These are phyloP conservation scores for Capsella rubella DNA, from an alignment of 441 rosid genomes.

Conservation along the genomic window DNA sequence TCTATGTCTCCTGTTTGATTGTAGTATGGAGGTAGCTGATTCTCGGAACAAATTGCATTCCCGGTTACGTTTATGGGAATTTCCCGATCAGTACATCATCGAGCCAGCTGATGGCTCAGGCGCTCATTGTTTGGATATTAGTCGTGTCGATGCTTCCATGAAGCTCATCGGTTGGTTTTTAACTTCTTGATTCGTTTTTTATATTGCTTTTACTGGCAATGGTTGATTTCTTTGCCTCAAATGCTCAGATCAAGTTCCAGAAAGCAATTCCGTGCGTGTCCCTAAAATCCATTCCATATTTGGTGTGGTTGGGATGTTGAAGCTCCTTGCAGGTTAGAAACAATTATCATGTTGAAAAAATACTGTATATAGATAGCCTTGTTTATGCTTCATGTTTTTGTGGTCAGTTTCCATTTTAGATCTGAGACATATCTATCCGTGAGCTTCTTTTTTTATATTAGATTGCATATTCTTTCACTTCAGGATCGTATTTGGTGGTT, in stretches of 20 bases:
- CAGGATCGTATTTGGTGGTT: slow-evolving; percentile 89
- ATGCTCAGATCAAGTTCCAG: slow-evolving; percentile 70
- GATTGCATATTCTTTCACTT: slow-evolving; percentile 35
- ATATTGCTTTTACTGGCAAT: neutral
- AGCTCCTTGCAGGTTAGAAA: slow-evolving; percentile 84
- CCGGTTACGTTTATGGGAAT: slow-evolving; percentile 84
- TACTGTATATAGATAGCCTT: neutral
- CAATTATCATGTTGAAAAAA: neutral
- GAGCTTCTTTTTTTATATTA: neutral
- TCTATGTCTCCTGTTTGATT: neutral
- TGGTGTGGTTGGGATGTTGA: slow-evolving; percentile 92
- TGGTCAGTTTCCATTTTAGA: neutral
- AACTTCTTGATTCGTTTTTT: neutral
- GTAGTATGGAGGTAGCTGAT: slow-evolving; percentile 71
- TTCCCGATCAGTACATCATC: slow-evolving; percentile 83
- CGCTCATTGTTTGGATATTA: slow-evolving; percentile 63
- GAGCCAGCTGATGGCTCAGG: slow-evolving; percentile 87
- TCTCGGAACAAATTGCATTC: slow-evolving; percentile 76
- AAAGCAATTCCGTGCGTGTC: slow-evolving; percentile 73
- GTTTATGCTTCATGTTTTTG: neutral
- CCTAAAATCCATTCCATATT: slow-evolving; percentile 82
- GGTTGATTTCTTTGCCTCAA: neutral
- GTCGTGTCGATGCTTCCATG: slow-evolving; percentile 71
- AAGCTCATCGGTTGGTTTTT: slow-evolving; percentile 62
- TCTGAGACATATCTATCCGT: slow-evolving; percentile 1